phyloP scores from a whole-genome alignment of 192 early-diverging fungal species.

The Chytriomyces sp. region DNA sequence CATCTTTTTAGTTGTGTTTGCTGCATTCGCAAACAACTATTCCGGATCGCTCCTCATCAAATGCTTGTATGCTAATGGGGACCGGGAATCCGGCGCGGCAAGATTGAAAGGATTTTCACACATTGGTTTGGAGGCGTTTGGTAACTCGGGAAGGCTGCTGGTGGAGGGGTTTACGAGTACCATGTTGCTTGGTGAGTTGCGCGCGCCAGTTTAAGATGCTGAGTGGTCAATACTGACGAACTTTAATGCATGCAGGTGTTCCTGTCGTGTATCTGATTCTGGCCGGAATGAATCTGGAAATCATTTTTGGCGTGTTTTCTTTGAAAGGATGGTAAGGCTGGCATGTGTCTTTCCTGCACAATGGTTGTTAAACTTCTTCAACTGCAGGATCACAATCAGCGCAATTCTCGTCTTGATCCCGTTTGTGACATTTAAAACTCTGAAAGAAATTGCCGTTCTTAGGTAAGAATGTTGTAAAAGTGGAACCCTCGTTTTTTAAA shows the following conservation, averaged over 20 bases:
- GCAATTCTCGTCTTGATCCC: conserved; percentile 69
- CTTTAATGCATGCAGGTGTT: conserved; percentile 25
- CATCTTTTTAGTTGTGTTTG: conserved; percentile 69
- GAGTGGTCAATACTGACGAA: conserved; percentile 7
- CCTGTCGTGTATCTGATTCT: conserved; percentile 65
- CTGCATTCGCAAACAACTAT: conserved; percentile 73
- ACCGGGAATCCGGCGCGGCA: conserved; percentile 38
- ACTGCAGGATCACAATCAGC: conserved; percentile 70
- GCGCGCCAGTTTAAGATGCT: background rate
- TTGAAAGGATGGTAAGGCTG: conserved; percentile 12
- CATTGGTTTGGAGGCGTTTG: conserved; percentile 76
- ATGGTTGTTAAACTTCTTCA: background rate
- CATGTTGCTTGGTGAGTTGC: conserved; percentile 64
- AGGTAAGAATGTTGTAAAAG: conserved; percentile 30
- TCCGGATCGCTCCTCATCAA: conserved; percentile 73
- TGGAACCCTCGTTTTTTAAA: background rate
- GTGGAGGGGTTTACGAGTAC: conserved; percentile 68
- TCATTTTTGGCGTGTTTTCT: conserved; percentile 59
- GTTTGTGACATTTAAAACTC: conserved; percentile 73
- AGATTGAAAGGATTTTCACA: conserved; percentile 44
- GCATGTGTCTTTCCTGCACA: background rate
- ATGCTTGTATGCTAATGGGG: conserved; percentile 74
- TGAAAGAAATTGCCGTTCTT: conserved; percentile 80
- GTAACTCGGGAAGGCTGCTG: conserved; percentile 62
- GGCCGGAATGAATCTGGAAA: conserved; percentile 70